Evolutionary conservation across 345 rosid genomes (phyloP).

Genomic region (Citropsis articulata): DNA sequence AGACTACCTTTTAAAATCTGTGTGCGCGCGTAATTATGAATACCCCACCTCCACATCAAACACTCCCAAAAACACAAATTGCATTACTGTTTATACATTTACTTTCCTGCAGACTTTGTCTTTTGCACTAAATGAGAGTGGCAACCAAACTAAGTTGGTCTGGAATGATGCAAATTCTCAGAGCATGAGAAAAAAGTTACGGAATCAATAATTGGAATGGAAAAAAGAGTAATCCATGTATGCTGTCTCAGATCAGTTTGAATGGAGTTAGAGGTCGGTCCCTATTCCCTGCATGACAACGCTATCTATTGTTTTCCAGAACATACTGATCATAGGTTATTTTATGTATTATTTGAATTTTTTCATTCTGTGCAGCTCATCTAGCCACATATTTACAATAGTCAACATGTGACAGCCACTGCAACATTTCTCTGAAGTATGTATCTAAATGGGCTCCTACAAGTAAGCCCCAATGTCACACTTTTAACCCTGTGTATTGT

Average conservation of each 20-base stretch:
- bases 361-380: constrained; percentile 8
- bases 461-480: constrained; percentile 2
- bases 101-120: constrained; percentile 57
- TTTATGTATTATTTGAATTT: background rate
- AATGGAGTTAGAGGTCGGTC: constrained; percentile 14
- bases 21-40: background rate
- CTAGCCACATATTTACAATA: background rate
- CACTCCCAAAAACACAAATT: background rate
- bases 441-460: background rate
- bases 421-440: background rate
- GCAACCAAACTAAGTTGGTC: constrained; percentile 73
- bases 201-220: constrained; percentile 19
- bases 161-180: constrained; percentile 53
- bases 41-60: background rate
- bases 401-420: background rate
- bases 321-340: background rate
- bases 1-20: background rate
- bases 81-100: background rate
- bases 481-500: background rate
- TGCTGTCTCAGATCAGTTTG: background rate
- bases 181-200: constrained; percentile 27
- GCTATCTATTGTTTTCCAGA: background rate
- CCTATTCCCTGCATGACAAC: background rate
- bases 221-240: background rate
- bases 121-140: constrained; percentile 45